Percentiles rank a stretch among this genome's conserved stretches.
Evolutionary conservation across 495 filamentous ascomycete species (phyloP).

Genomic region (Echria macrotheca): DNA sequence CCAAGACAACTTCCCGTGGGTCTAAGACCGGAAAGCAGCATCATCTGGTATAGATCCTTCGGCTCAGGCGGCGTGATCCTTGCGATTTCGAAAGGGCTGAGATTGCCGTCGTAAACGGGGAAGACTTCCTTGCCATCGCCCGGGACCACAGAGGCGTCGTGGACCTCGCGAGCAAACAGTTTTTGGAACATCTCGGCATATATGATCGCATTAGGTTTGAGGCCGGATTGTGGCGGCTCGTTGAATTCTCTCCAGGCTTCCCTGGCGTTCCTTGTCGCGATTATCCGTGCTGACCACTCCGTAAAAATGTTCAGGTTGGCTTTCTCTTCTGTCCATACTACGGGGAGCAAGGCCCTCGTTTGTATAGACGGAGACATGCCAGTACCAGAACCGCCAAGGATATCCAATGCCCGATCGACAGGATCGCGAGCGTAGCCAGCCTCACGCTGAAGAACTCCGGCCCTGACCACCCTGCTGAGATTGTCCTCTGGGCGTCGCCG

Average conservation of each 20-base stretch:
- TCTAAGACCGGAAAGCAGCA: slow-evolving; percentile 31
- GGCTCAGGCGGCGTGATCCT: slow-evolving; percentile 35
- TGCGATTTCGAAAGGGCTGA: slow-evolving; percentile 38
- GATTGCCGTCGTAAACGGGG: slow-evolving; percentile 34
- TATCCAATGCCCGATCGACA: slow-evolving; percentile 31
- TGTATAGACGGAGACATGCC: slow-evolving; percentile 37
- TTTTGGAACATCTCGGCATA: slow-evolving; percentile 45
- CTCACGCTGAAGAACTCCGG: slow-evolving; percentile 34
- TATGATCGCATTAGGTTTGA: slow-evolving; percentile 27
- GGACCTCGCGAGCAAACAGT: slow-evolving; percentile 23
- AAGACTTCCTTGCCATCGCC: slow-evolving; percentile 36
- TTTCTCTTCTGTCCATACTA: slow-evolving; percentile 17
- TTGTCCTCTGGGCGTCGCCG: slow-evolving; percentile 35
- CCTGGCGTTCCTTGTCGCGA: slow-evolving; percentile 37
- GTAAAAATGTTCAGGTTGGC: slow-evolving; percentile 24
- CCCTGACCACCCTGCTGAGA: slow-evolving; percentile 35
- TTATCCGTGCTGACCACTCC: slow-evolving; percentile 34
- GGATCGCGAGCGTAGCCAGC: slow-evolving; percentile 33
- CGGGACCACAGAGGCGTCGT: slow-evolving; percentile 23
- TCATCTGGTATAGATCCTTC: slow-evolving; percentile 32
- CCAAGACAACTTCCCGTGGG: slow-evolving; percentile 31
- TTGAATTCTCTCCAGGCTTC: slow-evolving; percentile 43
- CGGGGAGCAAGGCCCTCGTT: slow-evolving; percentile 27
- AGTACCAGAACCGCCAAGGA: slow-evolving; percentile 31
- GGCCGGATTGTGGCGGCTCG: slow-evolving; percentile 20